Evolutionary conservation across 176 grass and related monocot species (phyloP).

Genomic region (Carex parvula): DNA sequence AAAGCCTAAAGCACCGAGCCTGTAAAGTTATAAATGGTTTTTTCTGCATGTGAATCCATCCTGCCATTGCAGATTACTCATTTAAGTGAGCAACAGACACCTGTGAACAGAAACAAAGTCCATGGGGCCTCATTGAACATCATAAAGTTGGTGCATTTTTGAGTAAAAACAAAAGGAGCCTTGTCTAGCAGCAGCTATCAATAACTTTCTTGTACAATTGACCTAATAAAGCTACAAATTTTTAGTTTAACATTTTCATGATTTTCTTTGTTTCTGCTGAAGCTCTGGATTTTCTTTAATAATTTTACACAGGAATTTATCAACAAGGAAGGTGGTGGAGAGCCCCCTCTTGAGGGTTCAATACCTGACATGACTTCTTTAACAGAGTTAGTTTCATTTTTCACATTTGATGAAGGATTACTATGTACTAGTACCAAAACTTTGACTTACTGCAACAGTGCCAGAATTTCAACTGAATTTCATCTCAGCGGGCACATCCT

Average conservation of each 20-base stretch:
- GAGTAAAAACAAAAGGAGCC: not conserved
- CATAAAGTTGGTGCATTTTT: not conserved
- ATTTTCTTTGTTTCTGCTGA: not conserved
- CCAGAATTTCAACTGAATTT: not conserved
- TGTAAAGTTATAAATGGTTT: not conserved
- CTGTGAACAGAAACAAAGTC: not conserved
- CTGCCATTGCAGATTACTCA: not conserved
- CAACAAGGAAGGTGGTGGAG: constrained; percentile 67
- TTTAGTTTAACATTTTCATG: constrained; percentile 13
- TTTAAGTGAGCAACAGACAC: not conserved
- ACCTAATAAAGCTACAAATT: not conserved
- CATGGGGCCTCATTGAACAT: not conserved
- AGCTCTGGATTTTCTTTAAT: constrained; percentile 13
- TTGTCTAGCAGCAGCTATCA: not conserved
- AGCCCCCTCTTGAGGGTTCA: constrained; percentile 89
- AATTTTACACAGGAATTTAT: constrained; percentile 69
- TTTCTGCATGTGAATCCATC: not conserved
- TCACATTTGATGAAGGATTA: not conserved
- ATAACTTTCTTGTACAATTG: not conserved
- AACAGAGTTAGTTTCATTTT: constrained; percentile 61
- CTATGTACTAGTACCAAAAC: not conserved
- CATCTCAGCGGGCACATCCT: not conserved
- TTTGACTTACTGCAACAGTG: too few relatives aligned
- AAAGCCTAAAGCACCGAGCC: not conserved
- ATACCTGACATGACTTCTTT: constrained; percentile 98